Evolutionary conservation across 306 rosid genomes (phyloP).

Genomic region (Sphenostylis stenocarpa): DNA sequence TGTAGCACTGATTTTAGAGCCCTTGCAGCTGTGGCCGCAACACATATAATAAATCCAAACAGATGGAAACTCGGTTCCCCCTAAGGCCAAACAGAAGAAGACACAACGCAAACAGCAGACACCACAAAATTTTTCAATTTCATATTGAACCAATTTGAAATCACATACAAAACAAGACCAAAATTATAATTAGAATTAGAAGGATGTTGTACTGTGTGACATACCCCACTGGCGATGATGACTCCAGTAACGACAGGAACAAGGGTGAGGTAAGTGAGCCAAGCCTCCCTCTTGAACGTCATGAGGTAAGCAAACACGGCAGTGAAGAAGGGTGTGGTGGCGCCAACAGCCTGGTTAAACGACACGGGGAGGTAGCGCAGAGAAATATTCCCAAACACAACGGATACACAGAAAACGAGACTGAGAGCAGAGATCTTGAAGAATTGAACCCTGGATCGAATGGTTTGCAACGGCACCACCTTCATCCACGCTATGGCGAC

Average conservation of each 20-base stretch:
- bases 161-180: conserved; percentile 7
- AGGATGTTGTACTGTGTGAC: background rate
- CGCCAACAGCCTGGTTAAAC: conserved; percentile 95
- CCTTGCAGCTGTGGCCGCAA: conserved; percentile 98
- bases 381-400: conserved; percentile 90
- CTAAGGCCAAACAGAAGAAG: conserved; percentile 48
- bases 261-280: conserved; percentile 95
- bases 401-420: conserved; percentile 86
- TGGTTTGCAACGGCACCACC: conserved; percentile 91
- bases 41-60: conserved; percentile 89
- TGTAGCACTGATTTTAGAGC: conserved; percentile 94
- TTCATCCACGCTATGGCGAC: conserved; percentile 97
- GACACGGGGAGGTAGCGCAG: conserved; percentile 89
- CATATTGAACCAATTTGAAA: background rate
- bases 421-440: conserved; percentile 93
- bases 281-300: conserved; percentile 94
- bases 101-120: conserved; percentile 26
- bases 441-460: conserved; percentile 93
- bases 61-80: conserved; percentile 99
- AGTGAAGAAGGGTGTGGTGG: conserved; percentile 95
- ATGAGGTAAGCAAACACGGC: conserved; percentile 94
- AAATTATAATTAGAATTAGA: background rate
- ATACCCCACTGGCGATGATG: conserved; percentile 97
- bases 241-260: conserved; percentile 96
- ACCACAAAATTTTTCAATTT: background rate